Conservation (phyloP, 2,329 filamentous ascomycete genomes). For the Pyrenochaeta sp. region DNA sequence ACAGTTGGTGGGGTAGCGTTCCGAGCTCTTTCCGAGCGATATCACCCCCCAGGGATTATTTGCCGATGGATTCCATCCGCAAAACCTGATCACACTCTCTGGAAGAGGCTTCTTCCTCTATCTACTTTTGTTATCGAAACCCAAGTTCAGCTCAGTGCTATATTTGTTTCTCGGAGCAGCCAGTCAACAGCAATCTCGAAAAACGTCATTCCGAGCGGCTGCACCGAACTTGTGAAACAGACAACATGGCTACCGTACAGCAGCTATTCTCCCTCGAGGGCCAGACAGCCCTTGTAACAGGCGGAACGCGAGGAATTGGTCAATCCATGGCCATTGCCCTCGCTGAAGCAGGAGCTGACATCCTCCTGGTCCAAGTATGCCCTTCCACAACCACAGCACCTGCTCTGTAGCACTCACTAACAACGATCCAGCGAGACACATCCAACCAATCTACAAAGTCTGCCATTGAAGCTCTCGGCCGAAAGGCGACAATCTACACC, state of each 20-base stretch:
- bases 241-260: conserved; percentile 40
- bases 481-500: conserved; percentile 72
- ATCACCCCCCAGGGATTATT: neutral
- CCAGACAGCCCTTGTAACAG: conserved; percentile 60
- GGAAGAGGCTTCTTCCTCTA: neutral
- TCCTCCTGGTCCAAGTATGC: conserved; percentile 59
- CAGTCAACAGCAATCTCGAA: neutral
- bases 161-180: neutral
- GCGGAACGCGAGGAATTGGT: conserved; percentile 60
- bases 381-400: neutral
- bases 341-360: conserved; percentile 60
- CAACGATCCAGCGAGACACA: conserved; percentile 59
- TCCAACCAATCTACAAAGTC: conserved; percentile 66
- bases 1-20: conserved; percentile 36
- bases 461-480: conserved; percentile 70
- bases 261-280: conserved; percentile 60
- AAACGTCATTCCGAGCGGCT: conserved; percentile 9
- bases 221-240: neutral
- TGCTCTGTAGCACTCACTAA: conserved; percentile 4
- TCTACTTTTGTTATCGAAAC: neutral
- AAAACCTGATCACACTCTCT: too few relatives aligned
- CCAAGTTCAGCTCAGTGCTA: too few relatives aligned
- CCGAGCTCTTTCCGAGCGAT: conserved; percentile 35
- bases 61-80: neutral
- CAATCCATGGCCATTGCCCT: conserved; percentile 61